Percentiles rank a stretch among this genome's conserved stretches.
phyloP scores from a whole-genome alignment of 768 basidiomycete species.

The Porpolomopsis calyptriformis region DNA sequence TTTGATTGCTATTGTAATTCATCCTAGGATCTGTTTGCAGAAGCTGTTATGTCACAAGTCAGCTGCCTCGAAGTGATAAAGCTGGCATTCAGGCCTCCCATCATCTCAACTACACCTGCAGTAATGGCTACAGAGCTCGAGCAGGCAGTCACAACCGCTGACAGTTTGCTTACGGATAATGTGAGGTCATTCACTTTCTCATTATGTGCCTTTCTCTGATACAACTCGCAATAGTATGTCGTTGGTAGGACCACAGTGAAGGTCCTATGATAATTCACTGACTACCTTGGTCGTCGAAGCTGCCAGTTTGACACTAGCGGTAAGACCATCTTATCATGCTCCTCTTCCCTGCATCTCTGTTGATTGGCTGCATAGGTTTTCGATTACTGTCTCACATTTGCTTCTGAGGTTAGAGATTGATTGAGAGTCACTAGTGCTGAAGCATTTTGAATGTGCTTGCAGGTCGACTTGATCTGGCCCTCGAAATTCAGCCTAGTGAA shows the following conservation, averaged over 20 bases:
- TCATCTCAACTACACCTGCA: too few relatives aligned
- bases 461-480: conserved; percentile 3
- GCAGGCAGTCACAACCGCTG: conserved; percentile 9
- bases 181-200: background rate
- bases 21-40: too few relatives aligned
- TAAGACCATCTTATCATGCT: background rate
- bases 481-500: background rate
- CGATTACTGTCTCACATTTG: conserved; percentile 2
- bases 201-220: background rate
- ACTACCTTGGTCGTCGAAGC: background rate
- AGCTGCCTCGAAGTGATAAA: too few relatives aligned
- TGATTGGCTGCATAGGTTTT: background rate
- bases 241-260: background rate
- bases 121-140: background rate
- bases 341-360: background rate
- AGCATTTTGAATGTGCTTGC: background rate
- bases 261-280: background rate
- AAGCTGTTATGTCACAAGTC: too few relatives aligned
- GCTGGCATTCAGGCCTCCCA: too few relatives aligned
- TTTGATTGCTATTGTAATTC: too few relatives aligned
- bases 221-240: background rate
- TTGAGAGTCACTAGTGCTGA: background rate
- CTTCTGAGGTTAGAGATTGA: background rate
- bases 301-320: background rate
- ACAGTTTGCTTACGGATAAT: background rate